Conservation (phyloP, 352 stramenopile species). For the Pythium grandisporangium region DNA sequence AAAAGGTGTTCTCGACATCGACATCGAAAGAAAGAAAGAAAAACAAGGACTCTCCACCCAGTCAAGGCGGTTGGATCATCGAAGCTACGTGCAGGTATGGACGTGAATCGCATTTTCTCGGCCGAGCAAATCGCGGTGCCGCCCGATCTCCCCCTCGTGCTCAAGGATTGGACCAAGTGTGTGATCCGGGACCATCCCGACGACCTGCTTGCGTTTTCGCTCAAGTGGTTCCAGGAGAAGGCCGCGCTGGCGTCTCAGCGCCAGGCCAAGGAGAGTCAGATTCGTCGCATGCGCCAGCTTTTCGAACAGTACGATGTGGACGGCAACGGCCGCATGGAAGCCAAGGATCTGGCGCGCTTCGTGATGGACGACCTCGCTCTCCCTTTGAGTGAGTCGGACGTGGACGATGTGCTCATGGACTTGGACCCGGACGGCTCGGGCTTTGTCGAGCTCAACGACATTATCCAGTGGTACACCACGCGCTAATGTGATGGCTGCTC, state of each 20-base stretch:
- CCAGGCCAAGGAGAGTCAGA: slow-evolving; percentile 54
- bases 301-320: slow-evolving; percentile 80
- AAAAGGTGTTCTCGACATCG: background rate
- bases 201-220: slow-evolving; percentile 76
- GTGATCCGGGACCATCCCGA: slow-evolving; percentile 73
- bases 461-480: slow-evolving; percentile 78
- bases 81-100: too few relatives aligned
- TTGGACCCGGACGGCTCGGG: slow-evolving; percentile 65
- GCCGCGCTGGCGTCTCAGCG: slow-evolving; percentile 40
- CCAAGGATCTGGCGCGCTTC: slow-evolving; percentile 59
- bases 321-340: slow-evolving; percentile 70
- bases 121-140: slow-evolving; percentile 89
- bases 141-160: slow-evolving; percentile 71
- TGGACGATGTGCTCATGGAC: slow-evolving; percentile 62
- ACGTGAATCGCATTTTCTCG: slow-evolving; percentile 90
- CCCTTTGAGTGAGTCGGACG: slow-evolving; percentile 36
- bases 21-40: background rate
- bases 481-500: too few relatives aligned
- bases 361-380: slow-evolving; percentile 56
- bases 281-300: slow-evolving; percentile 55
- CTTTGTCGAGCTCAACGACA: slow-evolving; percentile 76
- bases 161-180: slow-evolving; percentile 90
- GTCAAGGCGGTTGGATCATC: too few relatives aligned
- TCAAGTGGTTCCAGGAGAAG: slow-evolving; percentile 83
- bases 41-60: too few relatives aligned